Conservation (phyloP, 139 green algal genomes). For the Auxenochlorella protothecoides region DNA sequence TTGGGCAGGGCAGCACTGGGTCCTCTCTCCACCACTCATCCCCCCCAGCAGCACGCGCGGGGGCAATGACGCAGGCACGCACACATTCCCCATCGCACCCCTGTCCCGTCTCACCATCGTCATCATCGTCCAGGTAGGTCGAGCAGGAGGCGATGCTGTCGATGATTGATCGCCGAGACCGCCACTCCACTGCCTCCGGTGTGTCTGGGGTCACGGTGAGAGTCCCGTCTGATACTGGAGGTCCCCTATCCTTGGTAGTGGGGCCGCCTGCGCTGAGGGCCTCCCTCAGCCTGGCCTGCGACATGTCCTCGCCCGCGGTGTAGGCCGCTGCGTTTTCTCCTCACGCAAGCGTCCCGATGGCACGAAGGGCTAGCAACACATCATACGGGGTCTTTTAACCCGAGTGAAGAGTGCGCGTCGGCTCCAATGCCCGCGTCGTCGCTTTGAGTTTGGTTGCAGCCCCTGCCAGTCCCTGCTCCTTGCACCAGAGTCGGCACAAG, state of each 20-base stretch:
- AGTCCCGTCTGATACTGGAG: slow-evolving; percentile 60
- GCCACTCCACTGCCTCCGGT: slow-evolving; percentile 61
- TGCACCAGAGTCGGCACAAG: no score
- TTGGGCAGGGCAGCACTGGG: not conserved
- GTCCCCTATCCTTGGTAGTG: slow-evolving; percentile 53
- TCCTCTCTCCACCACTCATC: no score
- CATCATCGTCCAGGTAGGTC: slow-evolving; percentile 64
- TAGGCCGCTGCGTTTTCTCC: not conserved
- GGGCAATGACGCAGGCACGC: not conserved
- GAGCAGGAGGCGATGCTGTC: slow-evolving; percentile 50
- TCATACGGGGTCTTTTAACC: not conserved
- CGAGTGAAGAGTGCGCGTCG: not conserved
- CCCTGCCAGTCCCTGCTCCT: no score
- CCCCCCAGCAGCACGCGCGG: not conserved
- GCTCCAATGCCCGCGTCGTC: not conserved
- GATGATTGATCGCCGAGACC: slow-evolving; percentile 37
- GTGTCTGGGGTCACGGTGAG: slow-evolving; percentile 69
- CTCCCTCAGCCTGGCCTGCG: slow-evolving; percentile 40
- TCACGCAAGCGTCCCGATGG: no score
- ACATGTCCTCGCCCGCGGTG: slow-evolving; percentile 5
- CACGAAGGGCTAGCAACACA: no score
- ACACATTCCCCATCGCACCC: not conserved
- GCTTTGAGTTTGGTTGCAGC: not conserved
- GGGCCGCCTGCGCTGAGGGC: slow-evolving; percentile 39
- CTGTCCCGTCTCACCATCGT: slow-evolving; percentile 11